These are phyloP conservation scores for Chaetomiaceae sp. DNA, from an alignment of 2,329 filamentous ascomycete genomes.

Conservation along the genomic window DNA sequence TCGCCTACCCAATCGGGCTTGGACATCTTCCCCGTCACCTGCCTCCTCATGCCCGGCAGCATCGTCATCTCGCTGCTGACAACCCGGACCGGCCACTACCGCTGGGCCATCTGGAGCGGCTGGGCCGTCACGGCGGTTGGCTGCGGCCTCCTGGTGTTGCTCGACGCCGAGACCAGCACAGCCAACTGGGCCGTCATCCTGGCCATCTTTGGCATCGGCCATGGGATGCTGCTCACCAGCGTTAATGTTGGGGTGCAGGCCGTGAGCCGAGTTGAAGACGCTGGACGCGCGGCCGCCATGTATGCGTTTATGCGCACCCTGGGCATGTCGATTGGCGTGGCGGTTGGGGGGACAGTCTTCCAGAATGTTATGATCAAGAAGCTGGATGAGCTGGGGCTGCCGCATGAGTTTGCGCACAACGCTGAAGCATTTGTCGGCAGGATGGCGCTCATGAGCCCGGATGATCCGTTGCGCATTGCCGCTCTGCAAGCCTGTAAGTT, in stretches of 20 bases:
- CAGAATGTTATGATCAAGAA: constrained; percentile 38
- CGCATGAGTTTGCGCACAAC: constrained; percentile 29
- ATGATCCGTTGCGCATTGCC: constrained; percentile 22
- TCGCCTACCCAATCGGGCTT: constrained; percentile 33
- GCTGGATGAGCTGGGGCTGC: constrained; percentile 30
- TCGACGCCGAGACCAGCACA: constrained; percentile 29
- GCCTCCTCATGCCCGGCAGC: constrained; percentile 31
- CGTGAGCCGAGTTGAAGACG: constrained; percentile 34
- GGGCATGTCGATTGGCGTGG: constrained; percentile 40
- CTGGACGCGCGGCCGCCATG: constrained; percentile 37
- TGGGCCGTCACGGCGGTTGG: constrained; percentile 32
- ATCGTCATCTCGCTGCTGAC: constrained; percentile 32
- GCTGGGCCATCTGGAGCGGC: constrained; percentile 37
- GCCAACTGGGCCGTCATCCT: constrained; percentile 35
- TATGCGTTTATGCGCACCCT: constrained; percentile 40
- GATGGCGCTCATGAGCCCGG: constrained; percentile 23
- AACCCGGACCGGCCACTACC: constrained; percentile 33
- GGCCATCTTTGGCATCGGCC: constrained; percentile 34
- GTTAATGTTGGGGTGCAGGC: constrained; percentile 39
- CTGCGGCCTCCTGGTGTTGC: constrained; percentile 27
- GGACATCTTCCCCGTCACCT: constrained; percentile 33
- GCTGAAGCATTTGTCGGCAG: constrained; percentile 28
- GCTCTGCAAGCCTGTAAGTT: constrained; percentile 25
- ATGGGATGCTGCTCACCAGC: constrained; percentile 37
- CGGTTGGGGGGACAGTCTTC: constrained; percentile 38